Evolutionary conservation across 2,329 filamentous ascomycete genomes (phyloP), one percentile per base, ranked within the genome.

Genomic region (Lasiodiplodia theobromae): DNA sequence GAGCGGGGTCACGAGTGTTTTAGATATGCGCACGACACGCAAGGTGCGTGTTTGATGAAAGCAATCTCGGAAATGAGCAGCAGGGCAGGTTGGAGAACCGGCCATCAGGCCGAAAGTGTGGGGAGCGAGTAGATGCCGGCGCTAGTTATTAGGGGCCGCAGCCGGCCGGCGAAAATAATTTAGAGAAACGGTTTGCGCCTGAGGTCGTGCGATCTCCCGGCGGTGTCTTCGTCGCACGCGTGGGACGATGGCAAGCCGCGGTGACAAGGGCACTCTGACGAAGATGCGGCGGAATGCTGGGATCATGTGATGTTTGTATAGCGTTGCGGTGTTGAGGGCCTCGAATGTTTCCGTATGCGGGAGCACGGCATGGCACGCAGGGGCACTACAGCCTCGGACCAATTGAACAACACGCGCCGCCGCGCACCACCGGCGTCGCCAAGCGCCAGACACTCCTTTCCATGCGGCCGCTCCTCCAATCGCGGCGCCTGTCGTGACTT

Each of bases 41-140:
- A 51, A 31, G 60, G 60, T 6, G 60, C 38, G 21, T 52, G 60
- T 64, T 64, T 64, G 60, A 64, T 64, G 28, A 52, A 28, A 21
- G 60, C 47, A 64, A 64, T 64, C 51, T 64, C 60, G 60, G 60
- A 64, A 64, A 64, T 64, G 60, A 64, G 44, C 51, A 31, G 31
- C 47, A 38, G 44, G 10, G 60, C 44, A n/a, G 58, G 21, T 25
- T 18, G n/a, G 8, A 34, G 7, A n/a, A 18, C 14, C 34, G 60
- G 34, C 37, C 57, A n/a, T 47, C 58, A 51, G 28, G 58, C 40
- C 44, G 58, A 37, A 38, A 64, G 60, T 64, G 60, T 64, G 60
- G 60, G 58, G 58, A 49, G 21, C 23, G n/a, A 62, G 40, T 4
- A 40, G 37, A 14, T 12, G 40, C 23, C 57, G 57, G 38, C 57